Base-by-base conservation (phyloP, 1,284 basidiomycete species). In the Erythrobasidium hasegawianum region DNA sequence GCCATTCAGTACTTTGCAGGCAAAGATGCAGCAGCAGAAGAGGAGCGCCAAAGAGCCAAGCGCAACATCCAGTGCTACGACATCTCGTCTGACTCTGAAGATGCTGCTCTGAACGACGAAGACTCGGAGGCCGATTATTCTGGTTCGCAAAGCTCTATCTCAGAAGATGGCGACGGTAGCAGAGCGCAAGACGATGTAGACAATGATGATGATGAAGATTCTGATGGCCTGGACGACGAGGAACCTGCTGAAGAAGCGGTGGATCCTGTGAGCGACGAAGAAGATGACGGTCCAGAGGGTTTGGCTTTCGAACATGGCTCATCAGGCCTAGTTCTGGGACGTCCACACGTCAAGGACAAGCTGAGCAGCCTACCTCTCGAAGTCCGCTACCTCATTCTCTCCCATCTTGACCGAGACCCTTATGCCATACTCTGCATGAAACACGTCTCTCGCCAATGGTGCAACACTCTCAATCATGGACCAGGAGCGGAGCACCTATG, bases 391-490 rank as follows among this genome's bases (percentile, higher is more conserved):
- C 20, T 59, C 20, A 16, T 59, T 22, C 45, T 59, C 20, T 16
- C 20, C 29, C 33, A 29, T 38, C 45, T 59, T 10, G 29, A 52
- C 18, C 10, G 18, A 10, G 58, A 59, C 13, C 58, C 58, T 2
- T 27, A 50, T 38, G 29, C 58, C 10, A 45, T 59, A 5, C 22
- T 43, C 5, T 50, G 10, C 13, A 22, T 59, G 13, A 45, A 41
- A 4, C 14, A 49, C 2, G 41, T 49, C 10, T 59, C 58, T 18
- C 41, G 58, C 29, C 41, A 43, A 14, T 59, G 58, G 58, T 59
- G 50, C 58, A 59, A 49, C 20, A 43, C 58, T 9, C 24, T 59
- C 13, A 59, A 50, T 29, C 43, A 59, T 18, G 58, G 45, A 4
- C 11, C 20, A 26, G 13, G 13, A 4, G 43, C 58, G 13, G 58